Percentiles rank a stretch among this genome's conserved stretches.
Evolutionary conservation across 768 basidiomycete species (phyloP).

Genomic region (Termitomyces heimii): DNA sequence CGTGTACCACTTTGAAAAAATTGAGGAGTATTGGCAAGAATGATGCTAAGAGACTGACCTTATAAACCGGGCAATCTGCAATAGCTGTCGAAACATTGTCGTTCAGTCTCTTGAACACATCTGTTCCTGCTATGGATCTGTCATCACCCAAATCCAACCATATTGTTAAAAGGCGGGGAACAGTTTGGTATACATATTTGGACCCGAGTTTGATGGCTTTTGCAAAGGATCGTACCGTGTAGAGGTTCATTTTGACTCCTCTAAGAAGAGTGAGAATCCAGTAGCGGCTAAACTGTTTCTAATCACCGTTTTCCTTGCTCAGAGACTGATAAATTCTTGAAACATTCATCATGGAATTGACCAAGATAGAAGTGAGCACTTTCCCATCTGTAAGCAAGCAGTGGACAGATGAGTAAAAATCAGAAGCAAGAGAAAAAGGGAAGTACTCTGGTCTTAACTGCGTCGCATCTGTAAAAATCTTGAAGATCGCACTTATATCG

Average conservation of each 20-base stretch:
- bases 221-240: constrained; percentile 61
- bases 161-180: constrained; percentile 89
- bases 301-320: constrained; percentile 43
- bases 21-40: too few relatives aligned
- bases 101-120: constrained; percentile 53
- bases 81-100: constrained; percentile 48
- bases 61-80: constrained; percentile 66
- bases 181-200: constrained; percentile 94
- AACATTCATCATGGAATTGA: constrained; percentile 80
- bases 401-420: constrained; percentile 2
- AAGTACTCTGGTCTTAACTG: constrained; percentile 44
- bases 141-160: constrained; percentile 91
- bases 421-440: background rate
- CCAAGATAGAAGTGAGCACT: constrained; percentile 84
- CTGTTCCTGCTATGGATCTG: constrained; percentile 19
- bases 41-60: constrained; percentile 31
- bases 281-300: background rate
- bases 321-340: constrained; percentile 40
- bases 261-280: constrained; percentile 26
- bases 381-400: constrained; percentile 54
- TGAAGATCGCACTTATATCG: constrained; percentile 56
- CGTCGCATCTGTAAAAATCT: constrained; percentile 47
- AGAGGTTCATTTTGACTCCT: constrained; percentile 55
- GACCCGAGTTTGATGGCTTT: constrained; percentile 76
- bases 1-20: constrained; percentile 72